Evolutionary conservation across 2,329 filamentous ascomycete species (phyloP), one percentile per base, ranked within the genome.

Genomic region (Ophiostoma triangulosporum): DNA sequence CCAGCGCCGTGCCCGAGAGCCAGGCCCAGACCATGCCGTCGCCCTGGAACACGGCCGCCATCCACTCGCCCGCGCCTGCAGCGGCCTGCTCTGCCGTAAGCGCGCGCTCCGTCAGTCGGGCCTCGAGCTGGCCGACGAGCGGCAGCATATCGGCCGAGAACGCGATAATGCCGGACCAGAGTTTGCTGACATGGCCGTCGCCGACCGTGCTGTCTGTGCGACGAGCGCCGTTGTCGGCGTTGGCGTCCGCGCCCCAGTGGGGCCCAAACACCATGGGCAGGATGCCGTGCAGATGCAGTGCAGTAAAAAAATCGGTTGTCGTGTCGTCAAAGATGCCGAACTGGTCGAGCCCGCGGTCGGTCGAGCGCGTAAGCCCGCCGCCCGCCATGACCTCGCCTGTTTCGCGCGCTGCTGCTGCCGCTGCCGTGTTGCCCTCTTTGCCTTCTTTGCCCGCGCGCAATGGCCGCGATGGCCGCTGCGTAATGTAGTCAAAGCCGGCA

Each of bases 21-120:
- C 74, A 78, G 3, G 73, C 70, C 66, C 70, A 74, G 2, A 72
- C 71, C 73, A 78, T 77, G 4, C 75, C 75, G 43, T 77, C 71
- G 14, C 74, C 74, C 43, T 65, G 69, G 59, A 72, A 78, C 1
- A 73, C 75, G 1, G 71, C 74, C 1, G 71, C 66, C n/a, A 77
- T 66, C 73, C 73, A 78, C 60, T 78, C 73, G 1, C 70, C 70
- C 0, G 63, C 57, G 0, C 49, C 54, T 4, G 54, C 7, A 31
- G 54, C 15, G 0, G 15, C 12, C 17, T 22, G n/a, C 4, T 17
- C 14, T 5, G n/a, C 22, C 4, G 27, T 6, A 20, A 38, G 56
- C 14, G 43, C 17, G 15, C 64, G 63, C 4, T 59, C 61, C 1
- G 65, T 68, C 0, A 71, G 56, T 17, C 52, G 58, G 11, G 58